A percentile compares a stretch with the other conserved stretches of the same genome.
These are phyloP conservation scores for Talaromyces sp. DNA, from an alignment of 2,329 filamentous ascomycete genomes.

Conservation along the genomic window DNA sequence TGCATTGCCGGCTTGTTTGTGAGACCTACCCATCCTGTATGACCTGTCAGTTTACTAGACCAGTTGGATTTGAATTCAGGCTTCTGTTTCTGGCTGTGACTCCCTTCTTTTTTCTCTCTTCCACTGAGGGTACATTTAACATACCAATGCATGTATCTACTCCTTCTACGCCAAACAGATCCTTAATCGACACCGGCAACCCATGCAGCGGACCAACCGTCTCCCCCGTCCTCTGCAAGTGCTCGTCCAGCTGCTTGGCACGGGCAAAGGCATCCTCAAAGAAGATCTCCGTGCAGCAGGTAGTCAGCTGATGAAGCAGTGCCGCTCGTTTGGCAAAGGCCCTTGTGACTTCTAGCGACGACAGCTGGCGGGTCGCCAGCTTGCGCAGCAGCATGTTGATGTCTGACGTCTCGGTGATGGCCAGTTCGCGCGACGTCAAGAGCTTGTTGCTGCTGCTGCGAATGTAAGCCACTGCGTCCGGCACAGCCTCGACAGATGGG, in stretches of 20 bases:
- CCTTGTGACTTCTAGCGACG: conserved; percentile 40
- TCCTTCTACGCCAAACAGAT: conserved; percentile 20
- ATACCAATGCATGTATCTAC: conserved; percentile 13
- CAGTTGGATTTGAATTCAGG: neutral
- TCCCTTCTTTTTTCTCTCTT: neutral
- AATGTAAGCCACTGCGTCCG: conserved; percentile 17
- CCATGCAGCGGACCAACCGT: conserved; percentile 20
- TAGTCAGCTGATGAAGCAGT: conserved; percentile 43
- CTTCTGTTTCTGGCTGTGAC: neutral
- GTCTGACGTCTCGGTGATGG: conserved; percentile 20
- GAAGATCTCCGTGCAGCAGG: conserved; percentile 19
- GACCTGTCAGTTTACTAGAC: neutral
- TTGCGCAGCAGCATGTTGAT: conserved; percentile 18
- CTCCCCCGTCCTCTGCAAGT: conserved; percentile 13
- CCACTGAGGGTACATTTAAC: neutral
- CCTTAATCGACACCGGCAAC: conserved; percentile 22
- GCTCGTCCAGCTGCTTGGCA: conserved; percentile 15
- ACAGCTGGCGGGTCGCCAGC: conserved; percentile 42
- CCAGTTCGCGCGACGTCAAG: conserved; percentile 10
- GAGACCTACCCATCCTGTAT: conserved; percentile 10
- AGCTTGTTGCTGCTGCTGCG: conserved; percentile 5
- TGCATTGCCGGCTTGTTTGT: conserved; percentile 7
- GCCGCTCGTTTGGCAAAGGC: conserved; percentile 53
- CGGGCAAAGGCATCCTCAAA: conserved; percentile 16
- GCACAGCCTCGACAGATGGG: conserved; percentile 15